phyloP scores from a whole-genome alignment of 2,329 filamentous ascomycete genomes.

The Alternaria metachromatica region DNA sequence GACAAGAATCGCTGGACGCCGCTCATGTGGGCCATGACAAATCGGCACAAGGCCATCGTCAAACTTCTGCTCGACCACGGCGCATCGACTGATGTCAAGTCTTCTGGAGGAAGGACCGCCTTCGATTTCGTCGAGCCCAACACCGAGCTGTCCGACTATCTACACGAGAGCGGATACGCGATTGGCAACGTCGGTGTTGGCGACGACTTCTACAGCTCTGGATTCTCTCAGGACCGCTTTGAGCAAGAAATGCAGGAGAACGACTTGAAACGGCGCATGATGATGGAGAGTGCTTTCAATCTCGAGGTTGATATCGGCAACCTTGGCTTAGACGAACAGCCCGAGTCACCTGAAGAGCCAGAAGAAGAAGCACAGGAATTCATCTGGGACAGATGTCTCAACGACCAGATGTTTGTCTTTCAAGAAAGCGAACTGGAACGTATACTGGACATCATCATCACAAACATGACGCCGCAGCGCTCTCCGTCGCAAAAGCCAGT shows the following conservation, averaged over 20 bases:
- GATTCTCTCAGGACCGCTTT: conserved; percentile 90
- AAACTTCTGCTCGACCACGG: conserved; percentile 91
- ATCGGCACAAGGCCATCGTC: conserved; percentile 93
- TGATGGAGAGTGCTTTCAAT: conserved; percentile 98
- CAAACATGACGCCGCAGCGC: conserved; percentile 95
- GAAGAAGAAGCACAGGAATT: conserved; percentile 92
- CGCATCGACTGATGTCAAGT: conserved; percentile 94
- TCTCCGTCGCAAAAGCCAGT: conserved; percentile 98
- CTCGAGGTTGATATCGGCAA: conserved; percentile 96
- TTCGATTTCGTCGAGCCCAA: conserved; percentile 95
- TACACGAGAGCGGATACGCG: conserved; percentile 92
- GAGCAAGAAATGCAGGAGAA: conserved; percentile 98
- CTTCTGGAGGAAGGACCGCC: conserved; percentile 89
- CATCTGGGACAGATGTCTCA: conserved; percentile 90
- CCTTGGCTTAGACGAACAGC: conserved; percentile 92
- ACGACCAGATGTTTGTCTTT: conserved; percentile 99
- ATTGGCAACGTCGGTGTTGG: conserved; percentile 80
- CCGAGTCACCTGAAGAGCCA: conserved; percentile 79
- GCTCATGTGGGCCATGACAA: conserved; percentile 99
- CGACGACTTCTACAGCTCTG: conserved; percentile 93
- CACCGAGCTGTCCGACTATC: conserved; percentile 94
- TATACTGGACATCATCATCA: conserved; percentile 95
- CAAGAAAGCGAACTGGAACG: conserved; percentile 91
- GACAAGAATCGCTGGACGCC: conserved; percentile 98
- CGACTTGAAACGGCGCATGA: conserved; percentile 94